Conservation (phyloP, 2,329 filamentous ascomycete species). For the Samsoniella hepiali region DNA sequence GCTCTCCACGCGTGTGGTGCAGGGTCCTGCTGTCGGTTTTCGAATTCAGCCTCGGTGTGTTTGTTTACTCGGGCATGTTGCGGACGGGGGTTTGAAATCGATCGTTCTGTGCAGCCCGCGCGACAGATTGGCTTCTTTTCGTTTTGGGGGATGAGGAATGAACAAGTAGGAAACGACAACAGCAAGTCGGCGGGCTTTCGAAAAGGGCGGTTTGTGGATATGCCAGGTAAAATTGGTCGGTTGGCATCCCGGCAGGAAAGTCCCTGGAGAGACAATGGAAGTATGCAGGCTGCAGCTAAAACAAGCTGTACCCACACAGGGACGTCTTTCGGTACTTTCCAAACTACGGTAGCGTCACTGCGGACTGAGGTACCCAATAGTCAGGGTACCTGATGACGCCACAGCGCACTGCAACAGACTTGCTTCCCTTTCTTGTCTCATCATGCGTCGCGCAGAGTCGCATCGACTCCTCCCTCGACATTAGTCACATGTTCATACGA, state of each 20-base stretch:
- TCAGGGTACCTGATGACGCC: conserved; percentile 6
- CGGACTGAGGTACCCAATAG: no score
- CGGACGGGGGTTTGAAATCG: background rate
- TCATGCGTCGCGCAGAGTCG: background rate
- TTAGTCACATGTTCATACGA: background rate
- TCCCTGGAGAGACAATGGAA: background rate
- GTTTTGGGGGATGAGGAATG: background rate
- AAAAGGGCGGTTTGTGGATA: conserved; percentile 10
- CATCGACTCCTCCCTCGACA: background rate
- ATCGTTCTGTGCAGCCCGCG: conserved; percentile 11
- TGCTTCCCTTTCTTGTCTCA: background rate
- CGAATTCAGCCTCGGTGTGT: background rate
- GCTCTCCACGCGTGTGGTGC: conserved; percentile 16
- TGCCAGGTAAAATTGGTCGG: conserved; percentile 3
- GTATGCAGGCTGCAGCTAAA: background rate
- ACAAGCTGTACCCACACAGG: background rate
- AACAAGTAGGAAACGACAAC: background rate
- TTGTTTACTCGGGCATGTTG: conserved; percentile 8
- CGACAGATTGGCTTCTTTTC: background rate
- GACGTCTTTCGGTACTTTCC: no score
- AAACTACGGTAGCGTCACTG: no score
- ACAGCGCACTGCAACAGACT: background rate
- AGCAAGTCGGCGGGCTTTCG: background rate
- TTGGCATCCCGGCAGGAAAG: background rate
- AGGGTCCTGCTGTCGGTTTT: no score